Evolutionary conservation across 306 rosid species (phyloP).

Genomic region (Adenanthera pavonina): DNA sequence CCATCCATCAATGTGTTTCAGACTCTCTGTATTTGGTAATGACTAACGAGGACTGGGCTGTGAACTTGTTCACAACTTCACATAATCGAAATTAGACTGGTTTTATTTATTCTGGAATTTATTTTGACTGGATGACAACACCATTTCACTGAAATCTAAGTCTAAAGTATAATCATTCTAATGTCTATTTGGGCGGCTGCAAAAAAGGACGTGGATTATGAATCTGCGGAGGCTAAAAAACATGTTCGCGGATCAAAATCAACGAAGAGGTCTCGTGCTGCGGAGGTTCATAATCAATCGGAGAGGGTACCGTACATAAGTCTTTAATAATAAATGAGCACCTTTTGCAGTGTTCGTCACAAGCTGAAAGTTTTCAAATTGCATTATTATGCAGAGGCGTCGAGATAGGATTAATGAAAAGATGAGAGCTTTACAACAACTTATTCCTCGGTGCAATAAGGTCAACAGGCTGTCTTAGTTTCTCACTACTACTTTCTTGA

Average conservation of each 20-base stretch:
- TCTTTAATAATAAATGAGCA: not conserved
- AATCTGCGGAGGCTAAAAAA: conserved; percentile 58
- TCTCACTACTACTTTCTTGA: not conserved
- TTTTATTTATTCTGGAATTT: not conserved
- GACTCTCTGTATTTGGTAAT: not conserved
- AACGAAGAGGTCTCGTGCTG: conserved; percentile 76
- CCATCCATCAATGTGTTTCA: conserved; percentile 26
- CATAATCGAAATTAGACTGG: not conserved
- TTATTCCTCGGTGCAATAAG: conserved; percentile 90
- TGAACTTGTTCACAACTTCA: not conserved
- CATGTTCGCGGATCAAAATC: conserved; percentile 60
- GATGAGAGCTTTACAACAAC: conserved; percentile 89
- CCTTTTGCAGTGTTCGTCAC: conserved; percentile 15
- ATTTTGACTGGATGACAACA: not conserved
- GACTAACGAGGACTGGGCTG: not conserved
- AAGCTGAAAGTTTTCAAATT: conserved; percentile 23
- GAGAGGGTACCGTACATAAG: conserved; percentile 62
- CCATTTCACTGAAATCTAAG: not conserved
- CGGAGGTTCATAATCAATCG: conserved; percentile 89
- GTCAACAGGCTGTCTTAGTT: conserved; percentile 35
- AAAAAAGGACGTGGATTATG: conserved; percentile 62
- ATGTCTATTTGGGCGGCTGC: conserved; percentile 31
- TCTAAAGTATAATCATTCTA: not conserved
- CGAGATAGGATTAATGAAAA: conserved; percentile 90
- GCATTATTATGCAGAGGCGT: conserved; percentile 63